phyloP scores from a whole-genome alignment of 257 asterid species.

The Linaria vulgaris region DNA sequence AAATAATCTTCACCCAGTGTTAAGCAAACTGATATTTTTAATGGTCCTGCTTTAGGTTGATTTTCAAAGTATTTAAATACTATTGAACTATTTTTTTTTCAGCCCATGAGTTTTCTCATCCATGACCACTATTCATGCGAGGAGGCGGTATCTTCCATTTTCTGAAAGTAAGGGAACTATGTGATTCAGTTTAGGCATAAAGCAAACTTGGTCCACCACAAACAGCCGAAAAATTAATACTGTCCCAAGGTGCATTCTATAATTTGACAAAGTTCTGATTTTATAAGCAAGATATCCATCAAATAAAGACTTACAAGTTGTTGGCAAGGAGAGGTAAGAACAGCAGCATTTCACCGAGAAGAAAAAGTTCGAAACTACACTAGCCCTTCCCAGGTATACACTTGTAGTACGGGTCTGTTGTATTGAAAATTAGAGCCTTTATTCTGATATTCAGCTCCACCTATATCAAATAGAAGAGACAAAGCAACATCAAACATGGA shows the following conservation, averaged over 20 bases:
- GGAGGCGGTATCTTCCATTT: too few relatives aligned
- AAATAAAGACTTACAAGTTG: slow-evolving; percentile 48
- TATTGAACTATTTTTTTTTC: too few relatives aligned
- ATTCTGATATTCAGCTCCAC: slow-evolving; percentile 46
- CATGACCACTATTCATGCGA: too few relatives aligned
- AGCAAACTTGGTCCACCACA: background rate
- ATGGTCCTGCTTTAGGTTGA: too few relatives aligned
- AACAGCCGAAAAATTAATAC: background rate
- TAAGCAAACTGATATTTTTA: too few relatives aligned
- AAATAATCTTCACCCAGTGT: too few relatives aligned
- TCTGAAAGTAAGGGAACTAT: too few relatives aligned
- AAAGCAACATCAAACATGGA: background rate
- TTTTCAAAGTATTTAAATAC: too few relatives aligned
- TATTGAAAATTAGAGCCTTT: slow-evolving; percentile 49
- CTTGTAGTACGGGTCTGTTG: slow-evolving; percentile 56
- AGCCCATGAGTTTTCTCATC: too few relatives aligned
- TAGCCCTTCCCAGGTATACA: slow-evolving; percentile 49
- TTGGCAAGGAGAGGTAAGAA: slow-evolving; percentile 65
- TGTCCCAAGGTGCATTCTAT: background rate
- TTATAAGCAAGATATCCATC: background rate
- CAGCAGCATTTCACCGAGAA: slow-evolving; percentile 52
- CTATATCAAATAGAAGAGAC: slow-evolving; percentile 37
- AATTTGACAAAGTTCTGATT: slow-evolving; percentile 1
- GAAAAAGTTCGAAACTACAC: slow-evolving; percentile 47
- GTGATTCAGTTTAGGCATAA: too few relatives aligned